A percentile compares a stretch with the other conserved stretches of the same genome.
Conservation (phyloP, 225 moss, liverwort and hornwort species). For the Asterella californica region DNA sequence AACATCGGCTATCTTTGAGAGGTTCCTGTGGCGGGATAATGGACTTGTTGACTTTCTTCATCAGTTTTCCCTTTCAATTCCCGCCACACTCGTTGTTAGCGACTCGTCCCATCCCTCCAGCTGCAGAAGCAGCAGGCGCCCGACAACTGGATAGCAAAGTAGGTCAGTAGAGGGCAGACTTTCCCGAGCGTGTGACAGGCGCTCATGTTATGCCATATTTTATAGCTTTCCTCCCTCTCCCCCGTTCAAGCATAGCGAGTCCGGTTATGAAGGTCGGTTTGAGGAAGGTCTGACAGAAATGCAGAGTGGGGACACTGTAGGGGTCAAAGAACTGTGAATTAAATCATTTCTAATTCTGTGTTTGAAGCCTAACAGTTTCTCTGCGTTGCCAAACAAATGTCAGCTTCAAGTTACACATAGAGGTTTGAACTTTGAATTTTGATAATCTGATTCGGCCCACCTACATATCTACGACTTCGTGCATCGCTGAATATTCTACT, state of each 20-base stretch:
- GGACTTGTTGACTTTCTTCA: conserved; percentile 5
- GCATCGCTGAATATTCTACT: background rate
- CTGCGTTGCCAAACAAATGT: background rate
- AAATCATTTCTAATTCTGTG: background rate
- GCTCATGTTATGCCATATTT: background rate
- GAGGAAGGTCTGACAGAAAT: background rate
- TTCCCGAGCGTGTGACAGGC: conserved; percentile 4
- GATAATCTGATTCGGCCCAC: background rate
- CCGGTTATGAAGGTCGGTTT: background rate
- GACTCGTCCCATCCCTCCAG: background rate
- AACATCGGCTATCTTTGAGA: background rate
- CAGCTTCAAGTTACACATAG: background rate
- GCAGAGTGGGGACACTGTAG: background rate
- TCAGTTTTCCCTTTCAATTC: background rate
- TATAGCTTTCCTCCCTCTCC: background rate
- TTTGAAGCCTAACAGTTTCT: background rate
- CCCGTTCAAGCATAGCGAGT: background rate
- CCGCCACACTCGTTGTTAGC: conserved; percentile 3
- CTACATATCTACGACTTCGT: background rate
- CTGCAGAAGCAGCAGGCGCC: background rate
- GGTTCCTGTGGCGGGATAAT: background rate
- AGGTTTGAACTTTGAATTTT: conserved; percentile 4
- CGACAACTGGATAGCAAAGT: conserved; percentile 6
- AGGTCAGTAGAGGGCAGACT: background rate
- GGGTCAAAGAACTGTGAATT: background rate